These are phyloP conservation scores for Kazachstania sp. DNA, from an alignment of 1,139 yeast genomes.

Conservation along the genomic window DNA sequence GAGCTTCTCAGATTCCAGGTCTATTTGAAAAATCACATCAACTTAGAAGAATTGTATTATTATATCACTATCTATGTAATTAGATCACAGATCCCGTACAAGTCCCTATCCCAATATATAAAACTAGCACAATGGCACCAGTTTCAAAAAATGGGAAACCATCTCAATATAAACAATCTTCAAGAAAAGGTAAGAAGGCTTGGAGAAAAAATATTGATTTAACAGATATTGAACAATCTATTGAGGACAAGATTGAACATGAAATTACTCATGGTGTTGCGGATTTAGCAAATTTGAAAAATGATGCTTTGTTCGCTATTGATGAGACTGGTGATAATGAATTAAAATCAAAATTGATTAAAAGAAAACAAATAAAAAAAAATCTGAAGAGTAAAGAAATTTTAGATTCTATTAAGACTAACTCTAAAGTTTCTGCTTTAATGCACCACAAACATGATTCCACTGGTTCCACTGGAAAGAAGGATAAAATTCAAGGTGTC, in stretches of 20 bases:
- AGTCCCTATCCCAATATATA: too few species aligned
- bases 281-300: constrained; percentile 33
- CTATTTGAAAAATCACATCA: neutral
- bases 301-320: constrained; percentile 53
- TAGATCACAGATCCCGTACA: too few species aligned
- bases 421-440: constrained; percentile 73
- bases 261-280: constrained; percentile 56
- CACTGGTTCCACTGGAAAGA: constrained; percentile 22
- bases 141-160: constrained; percentile 30
- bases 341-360: constrained; percentile 35
- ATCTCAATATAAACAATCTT: constrained; percentile 48
- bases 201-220: constrained; percentile 95
- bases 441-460: constrained; percentile 32
- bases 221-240: constrained; percentile 61
- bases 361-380: constrained; percentile 37
- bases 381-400: constrained; percentile 67
- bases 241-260: constrained; percentile 62
- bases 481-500: constrained; percentile 53
- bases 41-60: too few species aligned
- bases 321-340: constrained; percentile 59
- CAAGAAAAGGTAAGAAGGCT: constrained; percentile 87
- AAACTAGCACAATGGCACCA: constrained; percentile 16
- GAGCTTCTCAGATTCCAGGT: neutral
- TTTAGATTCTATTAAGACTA: constrained; percentile 41
- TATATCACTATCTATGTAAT: too few species aligned